Evolutionary conservation across 2,329 filamentous ascomycete genomes (phyloP), one percentile per base, ranked within the genome.

Genomic region (Thermoascus crustaceus): DNA sequence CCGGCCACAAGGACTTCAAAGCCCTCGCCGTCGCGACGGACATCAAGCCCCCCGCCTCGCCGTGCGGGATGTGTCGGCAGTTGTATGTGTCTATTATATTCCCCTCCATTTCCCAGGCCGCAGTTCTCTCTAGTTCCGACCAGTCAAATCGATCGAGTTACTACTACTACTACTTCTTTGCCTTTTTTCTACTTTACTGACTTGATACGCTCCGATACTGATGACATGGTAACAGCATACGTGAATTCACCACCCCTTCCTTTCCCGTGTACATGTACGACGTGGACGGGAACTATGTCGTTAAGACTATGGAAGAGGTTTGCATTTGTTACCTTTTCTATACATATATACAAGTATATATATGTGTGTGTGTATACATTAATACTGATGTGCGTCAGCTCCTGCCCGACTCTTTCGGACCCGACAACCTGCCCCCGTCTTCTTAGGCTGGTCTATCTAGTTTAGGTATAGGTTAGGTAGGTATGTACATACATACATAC

Each of bases 61-160:
- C 91, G 0, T 98, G 91, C 57, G 91, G 91, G 37, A 95, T 94
- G 87, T 96, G 89, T 60, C 73, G 89, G 50, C 89, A 95, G 59
- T 94, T 89, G 82, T 86, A 57, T 27, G 55, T 53, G 22, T 19
- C 35, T 11, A 27, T 16, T 35, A 9, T 6, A 13, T 18, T 40
- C 10, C 17, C 17, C 23, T 18, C 8, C 17, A 7, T n/a, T 7
- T 13, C 30, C 8, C n/a, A n/a, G n/a, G n/a, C n/a, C n/a, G n/a
- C n/a, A 30, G 25, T 23, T n/a, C 9, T 20, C 19, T 21, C 20
- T 16, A 13, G 2, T 14, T 29, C n/a, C n/a, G n/a, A n/a, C n/a
- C n/a, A n/a, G n/a, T n/a, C n/a, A n/a, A n/a, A n/a, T n/a, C n/a
- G n/a, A n/a, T n/a, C n/a, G n/a, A n/a, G 5, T 16, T 4, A 13